These are phyloP conservation scores for Botrytis deweyae DNA, from an alignment of 2,329 filamentous ascomycete species.

Conservation along the genomic window DNA sequence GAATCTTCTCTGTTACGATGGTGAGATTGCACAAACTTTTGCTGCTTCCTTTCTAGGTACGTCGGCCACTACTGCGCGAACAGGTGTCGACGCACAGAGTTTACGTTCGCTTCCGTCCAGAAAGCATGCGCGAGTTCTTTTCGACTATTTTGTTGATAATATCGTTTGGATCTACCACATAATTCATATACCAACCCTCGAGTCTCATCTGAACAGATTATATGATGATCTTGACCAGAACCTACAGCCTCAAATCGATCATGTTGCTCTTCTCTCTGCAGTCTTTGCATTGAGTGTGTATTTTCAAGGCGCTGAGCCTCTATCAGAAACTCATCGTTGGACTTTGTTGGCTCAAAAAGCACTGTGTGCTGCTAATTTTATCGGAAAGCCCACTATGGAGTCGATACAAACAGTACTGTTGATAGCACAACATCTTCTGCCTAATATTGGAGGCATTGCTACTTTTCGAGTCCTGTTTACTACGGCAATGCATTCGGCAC, in stretches of 20 bases:
- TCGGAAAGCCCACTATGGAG: slow-evolving; percentile 38
- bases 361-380: slow-evolving; percentile 35
- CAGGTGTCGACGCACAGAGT: slow-evolving; percentile 20
- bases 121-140: slow-evolving; percentile 22
- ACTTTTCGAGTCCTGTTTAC: slow-evolving; percentile 39
- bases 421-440: slow-evolving; percentile 39
- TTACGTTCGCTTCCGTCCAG: slow-evolving; percentile 25
- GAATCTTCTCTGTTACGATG: slow-evolving; percentile 1
- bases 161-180: slow-evolving; percentile 33
- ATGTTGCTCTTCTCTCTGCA: slow-evolving; percentile 27
- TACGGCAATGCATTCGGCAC: slow-evolving; percentile 37
- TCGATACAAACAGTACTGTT: slow-evolving; percentile 43
- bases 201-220: slow-evolving; percentile 20
- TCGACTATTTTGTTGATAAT: slow-evolving; percentile 28
- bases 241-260: slow-evolving; percentile 23
- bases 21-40: slow-evolving; percentile 25
- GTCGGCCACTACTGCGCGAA: slow-evolving; percentile 10
- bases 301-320: slow-evolving; percentile 23
- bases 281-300: slow-evolving; percentile 30
- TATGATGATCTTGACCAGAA: slow-evolving; percentile 26
- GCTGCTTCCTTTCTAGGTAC: slow-evolving; percentile 25
- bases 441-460: slow-evolving; percentile 41
- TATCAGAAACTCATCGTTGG: slow-evolving; percentile 23
- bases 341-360: slow-evolving; percentile 28
- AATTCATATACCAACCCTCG: slow-evolving; percentile 31